Evolutionary conservation across 129 eudicot genomes (phyloP).

Genomic region (Smallanthus sonchifolius): DNA sequence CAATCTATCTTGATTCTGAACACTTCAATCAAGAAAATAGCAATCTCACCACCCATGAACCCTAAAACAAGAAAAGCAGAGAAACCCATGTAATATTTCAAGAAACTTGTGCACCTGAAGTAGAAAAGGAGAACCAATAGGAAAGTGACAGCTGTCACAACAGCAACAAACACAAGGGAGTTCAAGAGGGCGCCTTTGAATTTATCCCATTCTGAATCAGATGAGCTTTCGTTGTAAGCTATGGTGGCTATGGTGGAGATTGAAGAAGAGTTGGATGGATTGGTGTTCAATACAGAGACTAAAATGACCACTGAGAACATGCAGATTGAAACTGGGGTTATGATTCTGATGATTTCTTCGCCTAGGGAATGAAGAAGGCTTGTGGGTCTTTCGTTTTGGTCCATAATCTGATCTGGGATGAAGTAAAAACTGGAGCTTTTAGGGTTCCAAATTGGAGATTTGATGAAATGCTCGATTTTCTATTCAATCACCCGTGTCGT

Average conservation of each 20-base stretch:
- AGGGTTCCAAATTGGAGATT: background rate
- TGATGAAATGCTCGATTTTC: background rate
- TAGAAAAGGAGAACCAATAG: slow-evolving; percentile 79
- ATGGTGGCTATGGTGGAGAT: slow-evolving; percentile 66
- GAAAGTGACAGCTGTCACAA: slow-evolving; percentile 78
- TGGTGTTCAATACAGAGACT: slow-evolving; percentile 52
- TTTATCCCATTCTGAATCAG: slow-evolving; percentile 89
- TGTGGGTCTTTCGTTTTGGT: slow-evolving; percentile 43
- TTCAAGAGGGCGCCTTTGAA: slow-evolving; percentile 92
- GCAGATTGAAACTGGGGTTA: slow-evolving; percentile 91
- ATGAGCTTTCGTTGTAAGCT: slow-evolving; percentile 67
- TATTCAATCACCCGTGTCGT: slow-evolving; percentile 10
- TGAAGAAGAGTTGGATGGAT: slow-evolving; percentile 38
- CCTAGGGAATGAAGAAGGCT: slow-evolving; percentile 70
- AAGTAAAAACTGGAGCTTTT: slow-evolving; percentile 3
- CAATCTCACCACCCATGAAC: slow-evolving; percentile 87
- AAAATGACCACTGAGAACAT: slow-evolving; percentile 80
- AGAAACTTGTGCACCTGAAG: slow-evolving; percentile 77
- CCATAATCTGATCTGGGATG: slow-evolving; percentile 41
- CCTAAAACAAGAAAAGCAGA: slow-evolving; percentile 83
- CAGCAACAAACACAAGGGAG: slow-evolving; percentile 80
- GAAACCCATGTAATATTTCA: slow-evolving; percentile 96
- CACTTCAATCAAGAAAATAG: slow-evolving; percentile 51
- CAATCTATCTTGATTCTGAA: slow-evolving; percentile 51
- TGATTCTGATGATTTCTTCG: slow-evolving; percentile 85